phyloP scores from a whole-genome alignment of 805 yeast genomes.

The Pichia membranifaciens region DNA sequence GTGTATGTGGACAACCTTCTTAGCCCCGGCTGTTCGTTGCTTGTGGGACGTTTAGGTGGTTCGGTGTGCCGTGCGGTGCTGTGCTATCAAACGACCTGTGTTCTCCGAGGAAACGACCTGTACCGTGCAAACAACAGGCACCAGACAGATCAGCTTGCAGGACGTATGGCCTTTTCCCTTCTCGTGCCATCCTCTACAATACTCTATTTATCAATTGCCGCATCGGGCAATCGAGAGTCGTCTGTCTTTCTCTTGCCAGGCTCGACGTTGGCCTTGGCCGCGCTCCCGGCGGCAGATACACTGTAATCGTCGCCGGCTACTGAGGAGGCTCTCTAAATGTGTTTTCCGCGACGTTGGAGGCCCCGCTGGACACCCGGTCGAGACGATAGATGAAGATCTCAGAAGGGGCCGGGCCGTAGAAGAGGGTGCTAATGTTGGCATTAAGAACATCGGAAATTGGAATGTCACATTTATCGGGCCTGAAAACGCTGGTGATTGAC shows the following conservation, averaged over 20 bases:
- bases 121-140: neutral
- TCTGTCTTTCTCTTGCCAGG: neutral
- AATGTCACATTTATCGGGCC: too few relatives aligned
- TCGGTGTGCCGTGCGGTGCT: neutral
- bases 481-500: constrained; percentile 5
- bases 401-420: constrained; percentile 1
- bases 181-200: neutral
- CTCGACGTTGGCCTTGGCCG: neutral
- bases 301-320: too few relatives aligned
- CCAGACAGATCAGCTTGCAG: neutral
- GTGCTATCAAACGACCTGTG: neutral
- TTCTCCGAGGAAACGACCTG: neutral
- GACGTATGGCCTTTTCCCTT: neutral
- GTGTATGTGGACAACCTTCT: too few relatives aligned
- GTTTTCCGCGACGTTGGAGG: too few relatives aligned
- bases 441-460: too few relatives aligned
- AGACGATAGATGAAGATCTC: constrained; percentile 2
- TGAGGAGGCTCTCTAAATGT: too few relatives aligned
- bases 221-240: too few relatives aligned
- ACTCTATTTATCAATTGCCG: neutral
- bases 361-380: too few relatives aligned
- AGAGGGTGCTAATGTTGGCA: neutral
- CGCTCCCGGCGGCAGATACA: neutral
- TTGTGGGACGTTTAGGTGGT: neutral
- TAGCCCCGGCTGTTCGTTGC: too few relatives aligned